Evolutionary conservation across 73 alveolate species (phyloP), one percentile per base, ranked within the genome.

Genomic region (Durusdinium trenchii): DNA sequence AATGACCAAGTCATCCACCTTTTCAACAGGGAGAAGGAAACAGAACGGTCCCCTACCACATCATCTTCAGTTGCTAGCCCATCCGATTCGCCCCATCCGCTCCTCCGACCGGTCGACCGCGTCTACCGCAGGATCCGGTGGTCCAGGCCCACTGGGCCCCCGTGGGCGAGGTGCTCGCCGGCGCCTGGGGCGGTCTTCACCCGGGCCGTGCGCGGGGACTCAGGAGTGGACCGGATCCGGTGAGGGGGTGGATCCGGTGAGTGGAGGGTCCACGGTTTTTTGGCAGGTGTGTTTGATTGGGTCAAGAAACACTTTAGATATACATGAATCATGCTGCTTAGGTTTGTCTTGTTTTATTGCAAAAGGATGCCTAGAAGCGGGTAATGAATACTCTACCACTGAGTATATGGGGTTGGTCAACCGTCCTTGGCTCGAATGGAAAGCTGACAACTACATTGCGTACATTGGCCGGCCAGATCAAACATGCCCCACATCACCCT

Each of bases 121-220:
- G 54, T n/a, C 32, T 2, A 35, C 42, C 64, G 57, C 78, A 91
- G 98, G 98, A 91, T 36, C 98, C 98, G 38, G 98, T 91, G 61
- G 60, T 91, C 52, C 69, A 61, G 12, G 98, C 89, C n/a, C 98
- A 91, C 50, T 91, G 98, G 98, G 98, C 98, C 14, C 89, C 98
- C 7, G 40, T 91, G 78, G 78, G 40, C 5, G 98, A 47, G 9
- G 78, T 91, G 36, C 69, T 91, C 0, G 60, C 57, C 16, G 89
- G 89, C 61, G 32, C 30, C 0, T 60, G 85, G 69, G 84, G 50
- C 36, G 81, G 85, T 35, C 81, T 42, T 1, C 83, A 42, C n/a
- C 95, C 81, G 5, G 82, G 43, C 9, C 62, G 95, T 45, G 79
- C 71, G 62, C 46, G 43, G 57, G 79, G 95, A 4, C 42, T 9